Percentiles rank a stretch among this genome's conserved stretches.
Evolutionary conservation across 2,329 filamentous ascomycete genomes (phyloP).

Genomic region (Thielaviopsis ethacetica): DNA sequence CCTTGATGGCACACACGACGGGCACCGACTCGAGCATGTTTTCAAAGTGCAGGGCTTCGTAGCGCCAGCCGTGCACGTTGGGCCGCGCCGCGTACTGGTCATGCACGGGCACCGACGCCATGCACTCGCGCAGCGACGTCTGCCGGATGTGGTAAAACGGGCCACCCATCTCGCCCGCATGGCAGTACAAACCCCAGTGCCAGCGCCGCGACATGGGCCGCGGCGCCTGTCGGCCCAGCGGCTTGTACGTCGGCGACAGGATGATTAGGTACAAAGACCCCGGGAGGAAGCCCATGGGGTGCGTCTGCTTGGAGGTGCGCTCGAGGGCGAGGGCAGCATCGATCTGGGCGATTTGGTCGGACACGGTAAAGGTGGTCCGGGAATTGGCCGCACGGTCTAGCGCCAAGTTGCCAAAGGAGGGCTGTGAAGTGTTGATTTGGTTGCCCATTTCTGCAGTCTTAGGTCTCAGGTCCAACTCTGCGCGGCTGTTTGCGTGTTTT

Average conservation of each 20-base stretch:
- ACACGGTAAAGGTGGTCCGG: no score
- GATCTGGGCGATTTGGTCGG: neutral
- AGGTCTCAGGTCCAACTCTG: no score
- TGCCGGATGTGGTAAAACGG: slow-evolving; percentile 6
- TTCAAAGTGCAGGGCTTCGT: slow-evolving; percentile 1
- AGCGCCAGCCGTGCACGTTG: neutral
- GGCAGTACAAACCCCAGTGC: slow-evolving; percentile 10
- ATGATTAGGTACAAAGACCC: slow-evolving; percentile 7
- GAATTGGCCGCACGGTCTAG: no score
- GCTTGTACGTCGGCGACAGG: slow-evolving; percentile 9
- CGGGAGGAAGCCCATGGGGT: neutral
- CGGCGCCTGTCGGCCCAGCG: slow-evolving; percentile 2
- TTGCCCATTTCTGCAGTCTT: no score
- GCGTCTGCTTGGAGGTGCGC: neutral
- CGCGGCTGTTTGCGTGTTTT: no score
- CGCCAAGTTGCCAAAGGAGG: no score
- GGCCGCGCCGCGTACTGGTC: neutral
- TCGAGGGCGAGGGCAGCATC: neutral
- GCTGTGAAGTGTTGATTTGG: no score
- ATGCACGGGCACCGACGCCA: neutral
- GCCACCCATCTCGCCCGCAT: neutral
- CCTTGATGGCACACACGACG: slow-evolving; percentile 9
- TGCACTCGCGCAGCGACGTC: no score
- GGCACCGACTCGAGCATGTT: slow-evolving; percentile 3
- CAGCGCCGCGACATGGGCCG: slow-evolving; percentile 10